These are phyloP conservation scores for Alternaria incomplexa DNA, from an alignment of 2,329 filamentous ascomycete genomes.

Conservation along the genomic window DNA sequence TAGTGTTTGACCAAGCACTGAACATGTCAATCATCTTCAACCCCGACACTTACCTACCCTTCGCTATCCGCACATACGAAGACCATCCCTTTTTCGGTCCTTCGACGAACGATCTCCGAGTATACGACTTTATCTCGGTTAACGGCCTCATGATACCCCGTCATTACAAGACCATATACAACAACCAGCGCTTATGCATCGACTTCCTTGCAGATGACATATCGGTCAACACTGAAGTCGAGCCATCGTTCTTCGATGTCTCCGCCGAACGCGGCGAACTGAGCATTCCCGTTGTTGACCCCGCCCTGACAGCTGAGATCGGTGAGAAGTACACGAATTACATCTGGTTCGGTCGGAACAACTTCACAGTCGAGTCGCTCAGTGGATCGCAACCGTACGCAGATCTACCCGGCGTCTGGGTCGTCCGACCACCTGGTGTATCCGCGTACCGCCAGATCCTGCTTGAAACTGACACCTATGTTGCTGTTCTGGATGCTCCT, in stretches of 20 bases:
- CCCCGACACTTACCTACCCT: constrained; percentile 1
- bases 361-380: not conserved
- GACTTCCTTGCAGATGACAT: not conserved
- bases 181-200: not conserved
- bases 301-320: not conserved
- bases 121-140: not conserved
- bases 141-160: not conserved
- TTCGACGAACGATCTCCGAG: not conserved
- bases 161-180: not conserved
- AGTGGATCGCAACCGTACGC: not conserved
- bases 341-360: not conserved
- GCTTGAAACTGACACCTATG: not conserved
- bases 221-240: not conserved
- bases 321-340: not conserved
- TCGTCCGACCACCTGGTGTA: not conserved
- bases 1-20: not conserved
- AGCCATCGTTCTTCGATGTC: not conserved
- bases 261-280: not conserved
- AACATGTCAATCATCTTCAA: constrained; percentile 1
- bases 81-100: not conserved
- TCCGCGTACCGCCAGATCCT: not conserved
- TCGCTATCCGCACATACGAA: not conserved
- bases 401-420: not conserved
- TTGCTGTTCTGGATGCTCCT: not conserved
- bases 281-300: not conserved